Conservation (phyloP, 1,139 yeast species). For the Saccharomyces hybrid region DNA sequence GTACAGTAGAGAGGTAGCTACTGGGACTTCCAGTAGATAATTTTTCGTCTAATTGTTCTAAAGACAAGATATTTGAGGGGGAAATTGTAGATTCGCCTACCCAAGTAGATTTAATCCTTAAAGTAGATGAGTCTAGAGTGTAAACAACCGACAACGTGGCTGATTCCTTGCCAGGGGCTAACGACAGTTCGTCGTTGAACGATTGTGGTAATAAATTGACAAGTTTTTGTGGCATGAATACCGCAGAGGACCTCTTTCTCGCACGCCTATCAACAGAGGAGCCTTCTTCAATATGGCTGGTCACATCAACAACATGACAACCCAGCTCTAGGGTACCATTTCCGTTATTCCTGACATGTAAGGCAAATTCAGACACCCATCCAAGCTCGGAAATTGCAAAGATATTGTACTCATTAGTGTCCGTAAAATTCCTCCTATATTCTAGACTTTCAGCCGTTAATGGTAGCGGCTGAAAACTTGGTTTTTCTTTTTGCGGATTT, state of each 20-base stretch:
- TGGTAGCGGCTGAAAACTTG: conserved; percentile 23
- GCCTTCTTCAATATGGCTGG: conserved; percentile 62
- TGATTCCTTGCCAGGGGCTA: conserved; percentile 51
- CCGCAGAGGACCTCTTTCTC: conserved; percentile 83
- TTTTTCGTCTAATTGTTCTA: conserved; percentile 21
- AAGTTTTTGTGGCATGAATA: conserved; percentile 75
- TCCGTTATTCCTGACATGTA: conserved; percentile 51
- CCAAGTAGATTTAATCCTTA: conserved; percentile 69
- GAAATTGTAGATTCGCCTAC: conserved; percentile 65
- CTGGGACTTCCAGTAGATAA: conserved; percentile 31
- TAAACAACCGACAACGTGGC: conserved; percentile 76
- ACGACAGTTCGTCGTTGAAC: conserved; percentile 53
- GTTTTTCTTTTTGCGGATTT: conserved; percentile 30
- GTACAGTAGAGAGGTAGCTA: conserved; percentile 18
- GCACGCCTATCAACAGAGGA: conserved; percentile 81
- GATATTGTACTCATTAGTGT: conserved; percentile 44
- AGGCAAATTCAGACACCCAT: conserved; percentile 58
- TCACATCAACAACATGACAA: conserved; percentile 70
- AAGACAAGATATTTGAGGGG: conserved; percentile 42
- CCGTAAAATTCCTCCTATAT: conserved; percentile 49
- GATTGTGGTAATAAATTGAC: conserved; percentile 62
- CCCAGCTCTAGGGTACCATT: conserved; percentile 55
- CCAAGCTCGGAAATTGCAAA: conserved; percentile 61
- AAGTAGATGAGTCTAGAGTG: conserved; percentile 65
- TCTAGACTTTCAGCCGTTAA: conserved; percentile 32